Evolutionary conservation across 73 alveolate species (phyloP).

Genomic region (Breviolum minutum): DNA sequence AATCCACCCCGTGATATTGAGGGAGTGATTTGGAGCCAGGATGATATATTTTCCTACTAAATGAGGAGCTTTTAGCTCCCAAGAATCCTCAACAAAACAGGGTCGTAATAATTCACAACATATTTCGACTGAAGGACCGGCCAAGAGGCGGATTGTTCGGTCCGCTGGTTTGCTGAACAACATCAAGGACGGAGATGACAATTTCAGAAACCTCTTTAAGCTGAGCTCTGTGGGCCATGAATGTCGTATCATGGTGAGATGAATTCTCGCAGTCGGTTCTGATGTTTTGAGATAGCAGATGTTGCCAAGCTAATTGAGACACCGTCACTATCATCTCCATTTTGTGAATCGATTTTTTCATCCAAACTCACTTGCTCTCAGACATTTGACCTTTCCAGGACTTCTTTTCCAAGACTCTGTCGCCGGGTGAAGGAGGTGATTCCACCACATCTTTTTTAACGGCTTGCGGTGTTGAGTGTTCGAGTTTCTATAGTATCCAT

Average conservation of each 20-base stretch:
- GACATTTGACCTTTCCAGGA: constrained; percentile 9
- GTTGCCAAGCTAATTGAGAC: neutral
- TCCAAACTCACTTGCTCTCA: no score
- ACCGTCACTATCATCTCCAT: no score
- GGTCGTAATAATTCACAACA: neutral
- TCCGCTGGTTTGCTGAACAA: constrained; percentile 86
- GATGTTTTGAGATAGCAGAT: neutral
- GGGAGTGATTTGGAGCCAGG: no score
- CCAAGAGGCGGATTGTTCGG: constrained; percentile 66
- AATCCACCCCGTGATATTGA: no score
- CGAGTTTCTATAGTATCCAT: no score
- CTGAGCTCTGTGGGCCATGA: neutral
- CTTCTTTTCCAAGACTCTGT: constrained; percentile 49
- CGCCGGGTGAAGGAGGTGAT: constrained; percentile 52
- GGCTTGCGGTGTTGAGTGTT: no score
- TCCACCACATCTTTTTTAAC: no score
- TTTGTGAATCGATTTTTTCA: no score
- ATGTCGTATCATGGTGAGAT: neutral
- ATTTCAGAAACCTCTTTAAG: no score
- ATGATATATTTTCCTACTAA: no score
- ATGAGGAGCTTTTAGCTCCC: no score
- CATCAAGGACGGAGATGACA: constrained; percentile 61
- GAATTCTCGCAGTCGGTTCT: neutral
- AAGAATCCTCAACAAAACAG: no score
- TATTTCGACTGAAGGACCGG: constrained; percentile 3